Base-by-base conservation (phyloP, 2,329 filamentous ascomycete genomes). In the Esteya vermicola region DNA sequence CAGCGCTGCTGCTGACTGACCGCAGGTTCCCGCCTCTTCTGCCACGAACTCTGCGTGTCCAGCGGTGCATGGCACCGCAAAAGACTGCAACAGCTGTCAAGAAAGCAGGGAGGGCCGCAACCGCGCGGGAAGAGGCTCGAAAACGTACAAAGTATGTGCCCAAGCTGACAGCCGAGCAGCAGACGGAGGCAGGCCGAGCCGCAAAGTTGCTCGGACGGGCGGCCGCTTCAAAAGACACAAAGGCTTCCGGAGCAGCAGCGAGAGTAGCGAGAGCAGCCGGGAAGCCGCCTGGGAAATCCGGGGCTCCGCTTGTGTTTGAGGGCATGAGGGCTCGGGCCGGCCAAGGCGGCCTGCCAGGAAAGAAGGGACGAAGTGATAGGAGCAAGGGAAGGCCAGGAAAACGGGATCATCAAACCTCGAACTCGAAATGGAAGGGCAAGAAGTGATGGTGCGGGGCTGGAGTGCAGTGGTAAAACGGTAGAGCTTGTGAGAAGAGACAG, bases 1-100 rank as follows among this genome's bases (percentile, higher is more conserved):
- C 81, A n/a, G 91, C 91, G 2, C 70, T 98, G 12, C 71, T 93
- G 30, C 75, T 89, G 45, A 74, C 95, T 56, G 88, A 78, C 46
- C 93, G 96, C 67, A 91, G 84, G 52, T 96, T 88, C 54, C 86
- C 89, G 14, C 89, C 89, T 16, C 79, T 95, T 74, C 75, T 96
- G n/a, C 89, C 89, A 9, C 78, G 91, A 34, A 73, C 79, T 48
- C 68, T 98, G 26, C 81, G 91, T 40, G 88, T 98, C 35, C 81
- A 76, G 36, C 78, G 91, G 45, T 91, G 91, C 54, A 89, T 86
- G 59, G 81, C 81, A 42, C 72, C 71, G 27, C 68, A 71, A 53
- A 75, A 75, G 58, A 77, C 72, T 7, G 57, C 61, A 30, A 59
- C 67, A 22, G 70, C 71, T 40, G 57, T 73, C 43, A 70, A 63